phyloP scores from a whole-genome alignment of 352 stramenopile genomes.

The Phytopythium sindhum region DNA sequence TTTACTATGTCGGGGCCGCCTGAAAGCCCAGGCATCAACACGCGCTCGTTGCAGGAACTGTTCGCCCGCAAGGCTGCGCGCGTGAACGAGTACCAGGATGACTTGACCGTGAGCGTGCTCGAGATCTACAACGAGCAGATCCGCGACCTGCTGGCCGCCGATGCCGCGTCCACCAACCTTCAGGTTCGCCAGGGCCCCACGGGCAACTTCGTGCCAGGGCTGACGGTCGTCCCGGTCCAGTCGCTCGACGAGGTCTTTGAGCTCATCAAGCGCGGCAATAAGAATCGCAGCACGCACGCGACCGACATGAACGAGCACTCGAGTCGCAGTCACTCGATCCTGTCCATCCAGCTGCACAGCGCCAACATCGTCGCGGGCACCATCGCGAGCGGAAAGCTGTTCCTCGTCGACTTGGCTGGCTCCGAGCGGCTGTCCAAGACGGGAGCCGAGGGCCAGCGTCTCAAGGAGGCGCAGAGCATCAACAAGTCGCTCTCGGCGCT shows the following conservation, averaged over 20 bases:
- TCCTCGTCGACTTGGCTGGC: slow-evolving; percentile 89
- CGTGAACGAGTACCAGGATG: slow-evolving; percentile 75
- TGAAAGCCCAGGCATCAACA: slow-evolving; percentile 82
- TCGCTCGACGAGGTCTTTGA: slow-evolving; percentile 82
- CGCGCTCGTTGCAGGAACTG: slow-evolving; percentile 75
- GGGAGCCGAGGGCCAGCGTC: slow-evolving; percentile 70
- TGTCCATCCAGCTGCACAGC: slow-evolving; percentile 85
- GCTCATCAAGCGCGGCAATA: slow-evolving; percentile 81
- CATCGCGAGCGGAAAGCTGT: slow-evolving; percentile 73
- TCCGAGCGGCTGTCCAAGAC: slow-evolving; percentile 90
- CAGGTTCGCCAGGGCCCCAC: slow-evolving; percentile 80
- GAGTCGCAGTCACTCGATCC: slow-evolving; percentile 84
- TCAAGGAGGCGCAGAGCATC: slow-evolving; percentile 93
- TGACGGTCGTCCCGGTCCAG: slow-evolving; percentile 73
- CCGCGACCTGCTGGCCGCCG: slow-evolving; percentile 88
- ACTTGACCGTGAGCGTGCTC: slow-evolving; percentile 90
- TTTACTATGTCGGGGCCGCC: slow-evolving; percentile 76
- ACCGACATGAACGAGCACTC: slow-evolving; percentile 91
- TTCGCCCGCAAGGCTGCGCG: slow-evolving; percentile 72
- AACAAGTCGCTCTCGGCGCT: slow-evolving; percentile 95
- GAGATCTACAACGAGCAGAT: slow-evolving; percentile 98
- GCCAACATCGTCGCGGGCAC: slow-evolving; percentile 74
- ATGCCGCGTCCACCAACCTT: slow-evolving; percentile 75
- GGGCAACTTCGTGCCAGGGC: slow-evolving; percentile 80
- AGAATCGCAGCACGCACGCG: slow-evolving; percentile 82